phyloP scores from a whole-genome alignment of 805 yeast species.

The Naumovozyma baii region DNA sequence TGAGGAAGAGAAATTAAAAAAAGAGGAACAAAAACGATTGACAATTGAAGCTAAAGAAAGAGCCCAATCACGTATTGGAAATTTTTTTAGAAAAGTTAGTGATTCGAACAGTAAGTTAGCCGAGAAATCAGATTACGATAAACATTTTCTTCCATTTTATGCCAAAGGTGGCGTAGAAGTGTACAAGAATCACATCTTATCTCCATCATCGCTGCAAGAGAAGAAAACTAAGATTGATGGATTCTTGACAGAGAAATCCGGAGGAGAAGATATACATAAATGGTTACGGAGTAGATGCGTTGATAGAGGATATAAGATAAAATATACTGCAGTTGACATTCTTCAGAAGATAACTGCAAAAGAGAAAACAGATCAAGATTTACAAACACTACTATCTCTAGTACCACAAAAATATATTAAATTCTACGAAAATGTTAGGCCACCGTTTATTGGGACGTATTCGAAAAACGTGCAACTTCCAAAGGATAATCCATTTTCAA shows the following conservation, averaged over 20 bases:
- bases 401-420: slow-evolving; percentile 33
- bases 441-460: slow-evolving; percentile 48
- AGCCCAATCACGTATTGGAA: slow-evolving; percentile 32
- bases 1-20: slow-evolving; percentile 19
- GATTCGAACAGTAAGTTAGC: slow-evolving; percentile 16
- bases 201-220: slow-evolving; percentile 3
- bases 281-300: slow-evolving; percentile 16
- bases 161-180: slow-evolving; percentile 29
- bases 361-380: slow-evolving; percentile 33
- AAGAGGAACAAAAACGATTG: slow-evolving; percentile 17
- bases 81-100: slow-evolving; percentile 28
- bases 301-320: slow-evolving; percentile 21
- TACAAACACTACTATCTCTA: slow-evolving; percentile 18
- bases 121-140: slow-evolving; percentile 26
- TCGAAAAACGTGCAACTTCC: slow-evolving; percentile 28
- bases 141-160: slow-evolving; percentile 32
- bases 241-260: slow-evolving; percentile 7
- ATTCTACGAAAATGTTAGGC: slow-evolving; percentile 41
- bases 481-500: slow-evolving; percentile 27
- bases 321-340: slow-evolving; percentile 27
- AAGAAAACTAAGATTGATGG: slow-evolving; percentile 19
- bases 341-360: slow-evolving; percentile 30
- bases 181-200: slow-evolving; percentile 6
- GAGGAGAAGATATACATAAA: slow-evolving; percentile 2
- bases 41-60: slow-evolving; percentile 31